Percentiles rank a stretch among this genome's conserved stretches.
Evolutionary conservation across 1,139 yeast species (phyloP).

Genomic region (Candida sojae): DNA sequence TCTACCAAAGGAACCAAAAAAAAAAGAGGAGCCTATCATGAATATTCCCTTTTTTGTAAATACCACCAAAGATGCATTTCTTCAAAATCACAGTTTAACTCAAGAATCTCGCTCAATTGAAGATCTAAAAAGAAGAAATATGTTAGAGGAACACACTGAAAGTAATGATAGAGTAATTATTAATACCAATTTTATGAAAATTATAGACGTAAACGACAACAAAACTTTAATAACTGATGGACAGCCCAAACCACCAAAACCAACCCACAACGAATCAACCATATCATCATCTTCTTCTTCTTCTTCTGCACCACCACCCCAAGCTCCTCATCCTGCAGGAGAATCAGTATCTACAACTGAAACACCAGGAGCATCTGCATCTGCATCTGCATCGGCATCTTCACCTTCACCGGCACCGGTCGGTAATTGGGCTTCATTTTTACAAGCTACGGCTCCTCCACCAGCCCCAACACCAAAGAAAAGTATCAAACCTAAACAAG

Average conservation of each 20-base stretch:
- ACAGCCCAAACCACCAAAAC: neutral
- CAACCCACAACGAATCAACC: neutral
- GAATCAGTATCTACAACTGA: neutral
- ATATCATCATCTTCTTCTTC: neutral
- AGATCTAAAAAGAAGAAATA: slow-evolving; percentile 13
- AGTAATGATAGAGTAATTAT: slow-evolving; percentile 16
- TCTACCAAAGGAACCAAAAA: slow-evolving; percentile 3
- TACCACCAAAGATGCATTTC: slow-evolving; percentile 16
- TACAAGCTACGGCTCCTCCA: slow-evolving; percentile 20
- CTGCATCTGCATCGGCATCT: neutral
- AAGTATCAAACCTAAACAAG: slow-evolving; percentile 5
- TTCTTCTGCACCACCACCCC: neutral
- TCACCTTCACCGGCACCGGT: slow-evolving; percentile 3
- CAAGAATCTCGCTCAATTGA: slow-evolving; percentile 6
- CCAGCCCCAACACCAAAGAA: slow-evolving; percentile 12
- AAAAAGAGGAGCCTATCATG: neutral
- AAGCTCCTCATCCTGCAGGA: neutral
- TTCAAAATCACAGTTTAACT: slow-evolving; percentile 7
- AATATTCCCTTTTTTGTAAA: slow-evolving; percentile 23
- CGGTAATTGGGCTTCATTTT: slow-evolving; percentile 29
- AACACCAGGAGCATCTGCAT: neutral
- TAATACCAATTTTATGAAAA: slow-evolving; percentile 15
- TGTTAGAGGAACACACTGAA: slow-evolving; percentile 16
- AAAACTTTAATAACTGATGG: slow-evolving; percentile 12
- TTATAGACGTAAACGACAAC: slow-evolving; percentile 22